Evolutionary conservation across 2,329 filamentous ascomycete genomes (phyloP).

Genomic region (Colletotrichum sp.): DNA sequence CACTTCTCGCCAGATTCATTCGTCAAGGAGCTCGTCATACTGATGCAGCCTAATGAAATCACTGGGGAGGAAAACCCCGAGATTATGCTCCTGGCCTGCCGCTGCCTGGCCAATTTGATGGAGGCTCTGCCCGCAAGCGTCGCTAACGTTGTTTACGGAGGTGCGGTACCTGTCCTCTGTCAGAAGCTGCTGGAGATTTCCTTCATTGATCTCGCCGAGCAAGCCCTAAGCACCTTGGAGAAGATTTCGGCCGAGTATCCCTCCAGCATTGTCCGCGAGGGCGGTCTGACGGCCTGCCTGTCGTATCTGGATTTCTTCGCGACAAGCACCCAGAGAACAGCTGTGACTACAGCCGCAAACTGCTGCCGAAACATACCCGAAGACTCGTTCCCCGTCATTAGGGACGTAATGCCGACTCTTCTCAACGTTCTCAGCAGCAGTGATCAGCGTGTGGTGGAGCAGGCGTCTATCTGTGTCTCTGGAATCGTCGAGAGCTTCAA

Average conservation of each 20-base stretch:
- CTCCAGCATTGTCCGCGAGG: slow-evolving; percentile 92
- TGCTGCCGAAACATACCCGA: slow-evolving; percentile 97
- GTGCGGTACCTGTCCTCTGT: slow-evolving; percentile 91
- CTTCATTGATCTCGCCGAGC: slow-evolving; percentile 96
- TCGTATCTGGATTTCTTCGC: slow-evolving; percentile 98
- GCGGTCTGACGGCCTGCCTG: slow-evolving; percentile 92
- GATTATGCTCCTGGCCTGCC: slow-evolving; percentile 95
- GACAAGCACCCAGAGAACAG: slow-evolving; percentile 94
- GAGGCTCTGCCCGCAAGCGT: slow-evolving; percentile 92
- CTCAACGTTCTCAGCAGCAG: slow-evolving; percentile 89
- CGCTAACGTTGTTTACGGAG: slow-evolving; percentile 96
- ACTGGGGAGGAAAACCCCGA: slow-evolving; percentile 88
- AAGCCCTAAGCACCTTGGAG: slow-evolving; percentile 93
- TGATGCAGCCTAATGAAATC: slow-evolving; percentile 92
- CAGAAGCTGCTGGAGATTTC: slow-evolving; percentile 95
- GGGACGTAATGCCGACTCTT: slow-evolving; percentile 95
- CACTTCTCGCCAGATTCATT: slow-evolving; percentile 95
- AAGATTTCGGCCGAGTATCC: slow-evolving; percentile 98
- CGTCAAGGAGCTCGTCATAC: slow-evolving; percentile 87
- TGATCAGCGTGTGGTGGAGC: slow-evolving; percentile 96
- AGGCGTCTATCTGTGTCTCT: slow-evolving; percentile 93
- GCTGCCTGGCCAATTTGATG: slow-evolving; percentile 96
- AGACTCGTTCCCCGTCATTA: slow-evolving; percentile 89
- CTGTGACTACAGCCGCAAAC: slow-evolving; percentile 96
- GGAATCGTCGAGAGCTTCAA: slow-evolving; percentile 98